Base-by-base conservation (phyloP, 2,329 filamentous ascomycete genomes). In the Epichloe gansuensis region DNA sequence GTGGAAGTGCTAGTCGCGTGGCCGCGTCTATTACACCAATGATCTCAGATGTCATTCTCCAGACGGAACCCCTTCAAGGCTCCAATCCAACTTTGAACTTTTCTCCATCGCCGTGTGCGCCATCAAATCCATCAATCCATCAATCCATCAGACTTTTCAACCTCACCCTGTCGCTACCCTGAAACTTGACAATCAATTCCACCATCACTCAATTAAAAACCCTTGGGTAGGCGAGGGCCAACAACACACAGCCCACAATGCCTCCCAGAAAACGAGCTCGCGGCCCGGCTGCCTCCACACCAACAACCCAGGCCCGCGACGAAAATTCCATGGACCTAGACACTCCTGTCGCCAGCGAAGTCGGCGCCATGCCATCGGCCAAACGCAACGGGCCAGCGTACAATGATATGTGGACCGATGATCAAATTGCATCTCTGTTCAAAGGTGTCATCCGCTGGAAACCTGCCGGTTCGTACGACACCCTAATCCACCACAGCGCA, bases 381-480 rank as follows among this genome's bases (percentile, higher is more conserved):
- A 64, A 62, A 34, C 54, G 58, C 11, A 57, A 56, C 4, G 54
- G 54, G 11, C 59, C 60, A 5, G 58, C 60, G 11, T 61, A 55
- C 48, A 79, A 81, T 53, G 88, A 91, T 58, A 80, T 84, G 28
- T 98, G 93, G 93, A 96, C 90, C 4, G 91, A 95, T 62, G 91
- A 96, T 63, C 93, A 98, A 68, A 86, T 95, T 59, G 90, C 88
- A 1, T 91, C 89, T 42, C 76, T 98, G 1, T 89, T 95, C 72
- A 96, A 96, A 66, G 89, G 84, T 50, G 85, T 97, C 59, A 91
- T 97, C 58, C 80, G 84, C 64, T 95, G 88, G 86, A 98, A 98
- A 66, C 93, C 93, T n/a, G 91, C 91, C 42, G 91, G 90, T 88
- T 65, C 59, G 65, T 56, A n/a, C 11, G 21, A 12, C 25, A 31